phyloP scores from a whole-genome alignment of 2,329 filamentous ascomycete genomes.

The Penicillium sp. region DNA sequence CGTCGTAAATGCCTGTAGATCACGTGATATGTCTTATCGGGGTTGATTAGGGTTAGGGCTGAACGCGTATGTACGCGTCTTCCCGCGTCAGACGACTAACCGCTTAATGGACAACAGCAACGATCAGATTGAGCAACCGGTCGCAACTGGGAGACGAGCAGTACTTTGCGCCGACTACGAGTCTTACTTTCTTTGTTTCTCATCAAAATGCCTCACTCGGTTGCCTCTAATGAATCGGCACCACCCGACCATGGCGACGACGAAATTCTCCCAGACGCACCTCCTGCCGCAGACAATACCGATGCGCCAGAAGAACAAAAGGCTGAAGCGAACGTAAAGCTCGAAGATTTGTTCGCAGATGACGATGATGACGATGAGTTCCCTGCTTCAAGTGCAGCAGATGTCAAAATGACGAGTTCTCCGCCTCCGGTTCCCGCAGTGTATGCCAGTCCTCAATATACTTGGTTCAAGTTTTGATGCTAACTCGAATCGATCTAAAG shows the following conservation, averaged over 20 bases:
- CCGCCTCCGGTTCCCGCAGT: conserved; percentile 32
- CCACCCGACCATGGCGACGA: conserved; percentile 33
- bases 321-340: conserved; percentile 30
- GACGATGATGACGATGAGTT: conserved; percentile 55
- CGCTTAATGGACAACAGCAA: conserved; percentile 9
- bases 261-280: conserved; percentile 42
- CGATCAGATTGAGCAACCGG: no score
- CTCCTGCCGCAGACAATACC: conserved; percentile 16
- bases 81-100: not conserved
- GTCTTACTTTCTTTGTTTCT: not conserved
- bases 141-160: not conserved
- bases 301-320: conserved; percentile 15
- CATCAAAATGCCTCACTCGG: conserved; percentile 36
- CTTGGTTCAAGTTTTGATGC: conserved; percentile 15
- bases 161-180: not conserved
- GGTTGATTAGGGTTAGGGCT: conserved; percentile 15
- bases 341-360: conserved; percentile 60
- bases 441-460: conserved; percentile 27
- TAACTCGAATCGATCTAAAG: conserved; percentile 21
- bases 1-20: not conserved
- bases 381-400: conserved; percentile 49
- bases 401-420: conserved; percentile 40
- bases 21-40: conserved; percentile 1
- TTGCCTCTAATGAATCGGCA: conserved; percentile 36
- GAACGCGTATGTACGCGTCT: conserved; percentile 9